Conservation (phyloP, 78 protist species). For the Dictyostelium discoideum region dicty_2.7 NC_007091.3:4984501-4985000, state of each 20-base stretch:
- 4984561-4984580: conserved; percentile 1
- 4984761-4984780: not conserved
- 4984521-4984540: conserved; percentile 15
- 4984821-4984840: not conserved
- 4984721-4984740: not conserved
- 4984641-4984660: conserved; percentile 70
- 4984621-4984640: conserved; percentile 22
- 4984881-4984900: not conserved
- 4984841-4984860: not conserved
- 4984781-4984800: not conserved
- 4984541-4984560: conserved; percentile 1
- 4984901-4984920: not conserved
- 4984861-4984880: not conserved
- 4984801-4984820: not conserved
- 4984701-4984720: conserved; percentile 25
- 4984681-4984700: conserved; percentile 64
- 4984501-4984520: conserved; percentile 9
- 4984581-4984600: conserved; percentile 9
- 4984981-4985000: not conserved
- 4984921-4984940: not conserved
- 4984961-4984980: not conserved
- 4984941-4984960: not conserved
- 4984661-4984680: conserved; percentile 32
- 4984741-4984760: not conserved
- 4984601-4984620: conserved; percentile 6